Base-by-base conservation (phyloP, 495 filamentous ascomycete genomes). In the Friedmanniomyces endolithicus region DNA sequence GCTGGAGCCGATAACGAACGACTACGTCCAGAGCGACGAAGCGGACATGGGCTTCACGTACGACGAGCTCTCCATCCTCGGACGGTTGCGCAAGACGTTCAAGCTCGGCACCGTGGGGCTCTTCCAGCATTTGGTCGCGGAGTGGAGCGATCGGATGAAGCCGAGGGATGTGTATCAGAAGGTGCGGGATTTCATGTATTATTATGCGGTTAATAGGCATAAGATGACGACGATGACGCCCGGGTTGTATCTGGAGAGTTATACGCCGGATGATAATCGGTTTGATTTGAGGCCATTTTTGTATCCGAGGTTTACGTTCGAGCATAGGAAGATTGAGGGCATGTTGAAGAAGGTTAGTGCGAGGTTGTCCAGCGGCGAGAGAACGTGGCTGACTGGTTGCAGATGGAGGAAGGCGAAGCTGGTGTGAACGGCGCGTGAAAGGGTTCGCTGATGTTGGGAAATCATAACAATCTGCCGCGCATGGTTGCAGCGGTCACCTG, bases 61-160 rank as follows among this genome's bases (percentile, higher is more conserved):
- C 61, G 68, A 64, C 33, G 74, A 79, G 48, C 70, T 79, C 22
- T 54, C 49, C 20, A 67, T 75, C 11, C 85, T 85, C 60, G 84
- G 81, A 4, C 70, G 71, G 24, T 67, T 94, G 16, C 75, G 87
- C 14, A 90, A 94, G 64, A 75, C 78, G 25, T 63, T 78, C 51
- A 86, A 89, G 61, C 69, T 90, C 0, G 85, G 89, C 1, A 84
- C 86, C 0, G 90, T 74, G 62, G 76, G 73, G 31, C 82, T 83
- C 76, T 90, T 80, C 60, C 75, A 80, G 57, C 78, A 76, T 24
- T 75, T 94, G 0, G 71, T 88, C 7, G 58, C 56, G 53, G 53
- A 53, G 12, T 70, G 50, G 56, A 57, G 52, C 40, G 59, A 58
- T 11, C 55, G 48, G 9, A 45, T 49, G 34, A 14, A 19, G 11